Conservation (phyloP, 1,139 yeast genomes). For the Candida pseudoviswanathii region DNA sequence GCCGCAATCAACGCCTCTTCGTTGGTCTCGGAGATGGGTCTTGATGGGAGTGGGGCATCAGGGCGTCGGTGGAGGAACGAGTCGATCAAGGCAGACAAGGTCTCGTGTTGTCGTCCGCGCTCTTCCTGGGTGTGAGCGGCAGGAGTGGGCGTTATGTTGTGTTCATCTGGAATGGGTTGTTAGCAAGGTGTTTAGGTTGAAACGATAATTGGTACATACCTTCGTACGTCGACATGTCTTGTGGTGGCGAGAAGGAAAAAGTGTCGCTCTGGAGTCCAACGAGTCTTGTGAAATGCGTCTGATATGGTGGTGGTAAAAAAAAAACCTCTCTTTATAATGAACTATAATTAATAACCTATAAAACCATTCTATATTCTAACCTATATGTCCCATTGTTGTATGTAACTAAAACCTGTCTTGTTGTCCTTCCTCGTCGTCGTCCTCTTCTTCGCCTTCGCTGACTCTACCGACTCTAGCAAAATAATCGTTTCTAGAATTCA, state of each 20-base stretch:
- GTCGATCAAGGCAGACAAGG: constrained; percentile 38
- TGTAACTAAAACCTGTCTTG: too few species aligned
- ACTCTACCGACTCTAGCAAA: constrained; percentile 9
- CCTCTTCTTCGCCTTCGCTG: constrained; percentile 17
- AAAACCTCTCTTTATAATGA: neutral
- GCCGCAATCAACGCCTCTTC: constrained; percentile 23
- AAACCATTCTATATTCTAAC: neutral
- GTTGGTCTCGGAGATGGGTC: constrained; percentile 12
- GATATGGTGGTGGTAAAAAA: neutral
- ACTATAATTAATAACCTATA: neutral
- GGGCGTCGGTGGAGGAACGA: constrained; percentile 28
- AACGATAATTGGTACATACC: constrained; percentile 31
- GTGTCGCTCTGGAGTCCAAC: too few species aligned
- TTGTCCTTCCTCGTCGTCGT: constrained; percentile 12
- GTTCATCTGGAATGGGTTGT: constrained; percentile 17
- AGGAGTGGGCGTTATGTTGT: constrained; percentile 13
- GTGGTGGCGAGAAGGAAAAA: constrained; percentile 4
- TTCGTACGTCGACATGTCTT: constrained; percentile 43
- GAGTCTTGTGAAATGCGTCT: too few species aligned
- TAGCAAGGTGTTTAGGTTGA: neutral
- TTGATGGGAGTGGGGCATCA: constrained; percentile 9
- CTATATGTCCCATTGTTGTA: constrained; percentile 2
- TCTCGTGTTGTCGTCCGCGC: constrained; percentile 35
- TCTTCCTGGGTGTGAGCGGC: constrained; percentile 5
- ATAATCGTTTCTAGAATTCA: constrained; percentile 22